phyloP scores from a whole-genome alignment of 345 rosid species.

The Mallotus nudiflorus region DNA sequence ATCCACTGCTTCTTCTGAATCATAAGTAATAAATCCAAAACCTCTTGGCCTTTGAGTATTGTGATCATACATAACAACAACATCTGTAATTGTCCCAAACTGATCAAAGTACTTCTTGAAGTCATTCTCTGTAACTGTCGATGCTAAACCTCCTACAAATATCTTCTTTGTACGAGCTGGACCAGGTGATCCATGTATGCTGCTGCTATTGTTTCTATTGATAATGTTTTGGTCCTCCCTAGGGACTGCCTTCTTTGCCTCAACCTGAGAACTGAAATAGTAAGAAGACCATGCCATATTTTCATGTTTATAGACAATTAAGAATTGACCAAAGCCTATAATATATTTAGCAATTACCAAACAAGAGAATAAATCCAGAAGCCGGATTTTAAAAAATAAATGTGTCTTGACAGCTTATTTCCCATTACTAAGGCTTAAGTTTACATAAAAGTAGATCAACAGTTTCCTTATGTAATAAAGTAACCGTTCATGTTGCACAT shows the following conservation, averaged over 20 bases:
- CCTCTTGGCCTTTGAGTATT: slow-evolving; percentile 93
- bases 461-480: background rate
- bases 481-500: background rate
- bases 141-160: slow-evolving; percentile 92
- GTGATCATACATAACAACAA: slow-evolving; percentile 94
- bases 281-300: slow-evolving; percentile 1
- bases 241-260: slow-evolving; percentile 97
- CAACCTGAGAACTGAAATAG: slow-evolving; percentile 60
- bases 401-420: no score
- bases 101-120: slow-evolving; percentile 82
- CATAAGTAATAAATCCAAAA: slow-evolving; percentile 85
- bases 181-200: slow-evolving; percentile 62
- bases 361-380: background rate
- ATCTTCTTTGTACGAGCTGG: slow-evolving; percentile 73
- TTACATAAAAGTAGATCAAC: background rate
- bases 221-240: slow-evolving; percentile 70
- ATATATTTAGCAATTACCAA: no score
- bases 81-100: slow-evolving; percentile 83
- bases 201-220: slow-evolving; percentile 50
- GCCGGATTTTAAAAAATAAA: background rate
- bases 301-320: slow-evolving; percentile 8
- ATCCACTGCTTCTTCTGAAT: slow-evolving; percentile 82
- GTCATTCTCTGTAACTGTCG: slow-evolving; percentile 74
- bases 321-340: slow-evolving; percentile 19
- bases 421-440: background rate